phyloP scores from a whole-genome alignment of 1,284 basidiomycete species.

The Golubevia sp. region DNA sequence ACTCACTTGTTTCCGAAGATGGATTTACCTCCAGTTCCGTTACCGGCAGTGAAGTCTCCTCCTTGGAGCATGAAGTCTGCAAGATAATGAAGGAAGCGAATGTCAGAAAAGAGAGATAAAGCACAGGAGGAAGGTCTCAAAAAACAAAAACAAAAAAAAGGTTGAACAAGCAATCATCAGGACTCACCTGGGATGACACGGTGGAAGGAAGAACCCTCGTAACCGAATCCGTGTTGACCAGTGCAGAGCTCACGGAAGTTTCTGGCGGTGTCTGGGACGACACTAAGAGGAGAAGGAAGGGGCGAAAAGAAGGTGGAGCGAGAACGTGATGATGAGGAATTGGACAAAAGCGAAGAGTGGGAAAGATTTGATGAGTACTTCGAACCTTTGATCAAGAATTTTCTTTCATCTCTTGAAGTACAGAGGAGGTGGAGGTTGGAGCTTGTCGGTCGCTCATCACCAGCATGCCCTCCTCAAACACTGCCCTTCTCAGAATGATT shows the following conservation, averaged over 20 bases:
- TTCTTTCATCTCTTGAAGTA: conserved; percentile 50
- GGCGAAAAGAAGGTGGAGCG: not conserved
- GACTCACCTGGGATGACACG: conserved; percentile 14
- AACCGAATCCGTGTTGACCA: conserved; percentile 28
- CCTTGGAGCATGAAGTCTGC: conserved; percentile 21
- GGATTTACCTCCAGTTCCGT: conserved; percentile 54
- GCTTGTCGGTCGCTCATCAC: conserved; percentile 4
- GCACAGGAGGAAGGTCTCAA: not conserved
- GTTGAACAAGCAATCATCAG: not conserved
- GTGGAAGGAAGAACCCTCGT: conserved; percentile 24
- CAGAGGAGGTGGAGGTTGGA: conserved; percentile 38
- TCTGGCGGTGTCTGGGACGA: conserved; percentile 48
- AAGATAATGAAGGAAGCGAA: not conserved
- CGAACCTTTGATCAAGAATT: not conserved
- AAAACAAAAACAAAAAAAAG: not conserved
- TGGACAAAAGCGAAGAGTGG: not conserved
- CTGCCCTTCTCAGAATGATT: conserved; percentile 2
- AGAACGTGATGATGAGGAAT: too few relatives aligned
- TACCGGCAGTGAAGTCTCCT: conserved; percentile 57
- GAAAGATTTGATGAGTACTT: conserved; percentile 36
- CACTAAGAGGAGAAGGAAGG: conserved; percentile 5
- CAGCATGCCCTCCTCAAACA: too few relatives aligned
- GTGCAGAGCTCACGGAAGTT: conserved; percentile 57
- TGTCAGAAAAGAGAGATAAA: not conserved
- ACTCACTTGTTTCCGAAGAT: conserved; percentile 27